Conservation (phyloP, 1,139 yeast genomes). For the Kluyveromyces marxianus region DNA sequence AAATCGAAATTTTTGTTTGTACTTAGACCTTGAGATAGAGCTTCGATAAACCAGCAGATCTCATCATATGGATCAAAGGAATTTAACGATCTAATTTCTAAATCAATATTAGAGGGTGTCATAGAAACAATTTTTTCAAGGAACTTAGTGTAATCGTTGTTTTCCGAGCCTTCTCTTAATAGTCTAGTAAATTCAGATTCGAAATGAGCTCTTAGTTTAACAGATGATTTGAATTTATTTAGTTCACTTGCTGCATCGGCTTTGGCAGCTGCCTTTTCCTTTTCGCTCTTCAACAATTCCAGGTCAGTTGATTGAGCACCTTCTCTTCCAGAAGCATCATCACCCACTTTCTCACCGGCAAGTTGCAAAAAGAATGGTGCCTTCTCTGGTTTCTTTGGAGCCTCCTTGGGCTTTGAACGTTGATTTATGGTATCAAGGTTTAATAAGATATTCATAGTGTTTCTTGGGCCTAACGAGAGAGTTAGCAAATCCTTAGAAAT, state of each 20-base stretch:
- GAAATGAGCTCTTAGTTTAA: conserved; percentile 34
- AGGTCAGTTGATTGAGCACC: conserved; percentile 28
- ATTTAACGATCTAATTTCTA: conserved; percentile 77
- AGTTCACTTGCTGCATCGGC: conserved; percentile 21
- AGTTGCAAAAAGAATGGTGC: conserved; percentile 76
- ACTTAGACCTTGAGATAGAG: conserved; percentile 52
- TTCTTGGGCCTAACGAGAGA: conserved; percentile 67
- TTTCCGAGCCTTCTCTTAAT: conserved; percentile 45
- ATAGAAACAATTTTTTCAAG: conserved; percentile 49
- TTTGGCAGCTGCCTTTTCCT: conserved; percentile 10
- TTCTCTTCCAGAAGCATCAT: conserved; percentile 59
- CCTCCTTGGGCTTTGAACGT: conserved; percentile 84
- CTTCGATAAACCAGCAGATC: conserved; percentile 54
- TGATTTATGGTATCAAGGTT: conserved; percentile 78
- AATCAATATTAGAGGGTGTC: conserved; percentile 73
- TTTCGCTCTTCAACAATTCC: conserved; percentile 14
- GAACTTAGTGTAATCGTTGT: conserved; percentile 42
- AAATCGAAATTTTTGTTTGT: conserved; percentile 45
- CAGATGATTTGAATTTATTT: conserved; percentile 29
- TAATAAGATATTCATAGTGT: conserved; percentile 68
- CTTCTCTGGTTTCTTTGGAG: conserved; percentile 77
- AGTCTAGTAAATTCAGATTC: conserved; percentile 70
- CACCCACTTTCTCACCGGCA: conserved; percentile 60
- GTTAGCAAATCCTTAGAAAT: conserved; percentile 60
- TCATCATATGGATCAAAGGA: conserved; percentile 51